phyloP scores from a whole-genome alignment of 495 filamentous ascomycete species.

The Mytilinidion resinicola region DNA sequence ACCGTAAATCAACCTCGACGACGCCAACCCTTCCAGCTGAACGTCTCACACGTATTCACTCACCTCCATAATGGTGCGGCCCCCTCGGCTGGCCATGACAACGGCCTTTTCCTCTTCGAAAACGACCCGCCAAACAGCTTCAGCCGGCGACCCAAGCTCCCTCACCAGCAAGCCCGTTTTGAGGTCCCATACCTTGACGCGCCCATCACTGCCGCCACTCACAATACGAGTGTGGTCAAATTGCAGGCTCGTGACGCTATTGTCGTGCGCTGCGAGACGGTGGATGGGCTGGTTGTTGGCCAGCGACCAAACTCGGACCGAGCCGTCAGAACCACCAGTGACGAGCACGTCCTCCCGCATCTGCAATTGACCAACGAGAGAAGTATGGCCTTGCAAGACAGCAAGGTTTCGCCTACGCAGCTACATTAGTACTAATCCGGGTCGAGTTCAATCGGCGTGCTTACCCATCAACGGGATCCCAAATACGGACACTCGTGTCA shows the following conservation, averaged over 20 bases:
- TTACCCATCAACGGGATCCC: slow-evolving; percentile 88
- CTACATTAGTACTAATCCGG: too few species aligned
- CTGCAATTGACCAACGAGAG: slow-evolving; percentile 93
- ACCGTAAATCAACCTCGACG: background rate
- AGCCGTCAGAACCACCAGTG: slow-evolving; percentile 92
- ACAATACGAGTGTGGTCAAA: slow-evolving; percentile 94
- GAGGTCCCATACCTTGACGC: slow-evolving; percentile 96
- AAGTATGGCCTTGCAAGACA: slow-evolving; percentile 95
- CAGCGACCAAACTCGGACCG: slow-evolving; percentile 91
- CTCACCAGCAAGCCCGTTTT: slow-evolving; percentile 84
- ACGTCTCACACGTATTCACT: slow-evolving; percentile 22
- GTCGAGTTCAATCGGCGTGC: slow-evolving; percentile 15
- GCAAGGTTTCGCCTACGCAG: slow-evolving; percentile 64
- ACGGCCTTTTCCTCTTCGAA: slow-evolving; percentile 98
- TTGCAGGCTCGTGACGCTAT: slow-evolving; percentile 93
- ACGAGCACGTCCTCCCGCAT: slow-evolving; percentile 91
- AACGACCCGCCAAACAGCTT: slow-evolving; percentile 94
- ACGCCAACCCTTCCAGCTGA: background rate
- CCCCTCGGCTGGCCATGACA: slow-evolving; percentile 78
- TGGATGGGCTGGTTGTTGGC: slow-evolving; percentile 85
- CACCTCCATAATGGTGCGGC: slow-evolving; percentile 95
- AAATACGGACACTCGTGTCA: slow-evolving; percentile 94
- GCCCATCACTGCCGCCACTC: slow-evolving; percentile 88
- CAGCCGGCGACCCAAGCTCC: slow-evolving; percentile 81
- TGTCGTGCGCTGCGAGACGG: slow-evolving; percentile 93